A percentile compares a stretch with the other conserved stretches of the same genome.
These are phyloP conservation scores for Corylus avellana DNA, from an alignment of 306 rosid species.

Conservation along the genomic window DNA sequence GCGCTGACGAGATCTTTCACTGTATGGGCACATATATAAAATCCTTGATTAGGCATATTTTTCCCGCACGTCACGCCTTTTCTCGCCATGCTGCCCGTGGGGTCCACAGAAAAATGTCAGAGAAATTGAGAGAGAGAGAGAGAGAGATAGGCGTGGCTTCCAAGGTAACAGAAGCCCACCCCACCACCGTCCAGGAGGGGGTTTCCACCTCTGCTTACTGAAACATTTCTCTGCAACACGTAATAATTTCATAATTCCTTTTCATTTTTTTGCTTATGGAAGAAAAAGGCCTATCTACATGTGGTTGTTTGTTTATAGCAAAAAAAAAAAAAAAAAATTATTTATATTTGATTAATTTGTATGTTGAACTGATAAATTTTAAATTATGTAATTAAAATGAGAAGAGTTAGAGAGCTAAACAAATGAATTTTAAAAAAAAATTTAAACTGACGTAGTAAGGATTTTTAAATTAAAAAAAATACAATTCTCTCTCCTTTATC, in stretches of 20 bases:
- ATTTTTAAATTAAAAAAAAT: no score
- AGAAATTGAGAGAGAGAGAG: neutral
- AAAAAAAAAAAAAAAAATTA: no score
- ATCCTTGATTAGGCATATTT: neutral
- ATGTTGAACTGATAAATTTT: no score
- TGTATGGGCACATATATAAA: conserved; percentile 15
- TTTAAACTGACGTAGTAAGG: no score
- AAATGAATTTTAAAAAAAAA: no score
- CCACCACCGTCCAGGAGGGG: conserved; percentile 26
- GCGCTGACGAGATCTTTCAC: conserved; percentile 23
- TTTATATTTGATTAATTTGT: no score
- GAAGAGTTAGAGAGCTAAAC: no score
- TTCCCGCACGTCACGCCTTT: conserved; percentile 40
- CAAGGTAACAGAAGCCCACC: conserved; percentile 30
- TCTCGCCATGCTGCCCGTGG: conserved; percentile 31
- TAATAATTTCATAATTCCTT: neutral
- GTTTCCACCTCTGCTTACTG: conserved; percentile 22
- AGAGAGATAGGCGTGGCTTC: conserved; percentile 23
- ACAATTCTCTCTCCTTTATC: no score
- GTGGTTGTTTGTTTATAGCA: no score
- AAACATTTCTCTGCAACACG: conserved; percentile 27
- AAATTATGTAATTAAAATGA: no score
- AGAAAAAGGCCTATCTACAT: neutral
- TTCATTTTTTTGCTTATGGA: neutral
- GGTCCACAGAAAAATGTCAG: conserved; percentile 11